phyloP scores from a whole-genome alignment of 495 filamentous ascomycete genomes.

The Tuber microsphaerosporum region DNA sequence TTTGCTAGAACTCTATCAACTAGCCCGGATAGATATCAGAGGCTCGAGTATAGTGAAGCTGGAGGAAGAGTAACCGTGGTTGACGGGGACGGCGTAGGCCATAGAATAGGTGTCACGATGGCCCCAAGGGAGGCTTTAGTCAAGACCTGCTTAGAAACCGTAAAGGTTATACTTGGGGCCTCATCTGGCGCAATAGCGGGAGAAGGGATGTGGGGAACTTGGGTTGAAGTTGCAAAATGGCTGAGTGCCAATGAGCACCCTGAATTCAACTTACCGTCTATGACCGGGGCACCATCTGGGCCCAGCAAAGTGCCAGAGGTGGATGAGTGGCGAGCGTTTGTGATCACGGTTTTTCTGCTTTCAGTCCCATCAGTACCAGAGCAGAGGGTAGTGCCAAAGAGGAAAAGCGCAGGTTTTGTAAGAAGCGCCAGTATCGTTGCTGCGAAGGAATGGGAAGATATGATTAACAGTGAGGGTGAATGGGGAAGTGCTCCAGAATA shows the following conservation, averaged over 20 bases:
- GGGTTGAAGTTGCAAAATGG: slow-evolving; percentile 37
- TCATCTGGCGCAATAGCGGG: slow-evolving; percentile 25
- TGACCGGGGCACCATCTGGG: slow-evolving; percentile 15
- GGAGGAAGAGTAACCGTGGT: slow-evolving; percentile 40
- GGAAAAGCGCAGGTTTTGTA: slow-evolving; percentile 51
- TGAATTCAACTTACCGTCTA: slow-evolving; percentile 14
- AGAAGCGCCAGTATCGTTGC: slow-evolving; percentile 56
- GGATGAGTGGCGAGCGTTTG: slow-evolving; percentile 70
- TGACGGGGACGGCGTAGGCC: slow-evolving; percentile 39
- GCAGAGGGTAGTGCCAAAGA: slow-evolving; percentile 45
- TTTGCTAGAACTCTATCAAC: slow-evolving; percentile 39
- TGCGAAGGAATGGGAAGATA: slow-evolving; percentile 57
- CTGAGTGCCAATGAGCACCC: slow-evolving; percentile 18
- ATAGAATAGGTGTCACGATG: slow-evolving; percentile 38
- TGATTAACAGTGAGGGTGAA: slow-evolving; percentile 54
- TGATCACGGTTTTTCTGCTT: slow-evolving; percentile 62
- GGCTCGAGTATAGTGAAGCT: slow-evolving; percentile 35
- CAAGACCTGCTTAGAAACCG: slow-evolving; percentile 36
- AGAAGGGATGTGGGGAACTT: slow-evolving; percentile 34
- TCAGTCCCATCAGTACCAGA: slow-evolving; percentile 49
- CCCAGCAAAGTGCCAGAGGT: slow-evolving; percentile 22
- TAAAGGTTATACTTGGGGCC: slow-evolving; percentile 34
- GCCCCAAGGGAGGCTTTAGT: slow-evolving; percentile 34
- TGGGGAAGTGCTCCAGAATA: slow-evolving; percentile 56
- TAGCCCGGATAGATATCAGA: slow-evolving; percentile 35